phyloP scores from a whole-genome alignment of 805 yeast genomes.

The Cyberlindnera suaveolens region DNA sequence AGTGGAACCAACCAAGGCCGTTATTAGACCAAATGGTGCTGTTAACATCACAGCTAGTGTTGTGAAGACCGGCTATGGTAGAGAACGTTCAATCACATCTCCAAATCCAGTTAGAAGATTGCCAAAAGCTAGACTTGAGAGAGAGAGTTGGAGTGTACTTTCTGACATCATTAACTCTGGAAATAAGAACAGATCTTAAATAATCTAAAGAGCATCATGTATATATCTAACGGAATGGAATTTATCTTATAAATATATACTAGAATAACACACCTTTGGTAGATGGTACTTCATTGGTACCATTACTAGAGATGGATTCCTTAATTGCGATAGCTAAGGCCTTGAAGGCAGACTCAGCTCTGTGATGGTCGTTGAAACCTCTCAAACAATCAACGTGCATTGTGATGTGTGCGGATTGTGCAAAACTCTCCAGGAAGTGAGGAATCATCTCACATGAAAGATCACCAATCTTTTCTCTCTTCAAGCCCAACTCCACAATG shows the following conservation, averaged over 20 bases:
- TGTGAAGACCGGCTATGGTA: not conserved
- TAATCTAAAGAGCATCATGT: too few relatives aligned
- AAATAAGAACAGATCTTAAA: too few relatives aligned
- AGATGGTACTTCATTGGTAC: constrained; percentile 87
- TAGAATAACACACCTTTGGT: constrained; percentile 90
- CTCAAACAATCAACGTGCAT: constrained; percentile 91
- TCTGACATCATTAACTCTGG: too few relatives aligned
- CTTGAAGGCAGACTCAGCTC: constrained; percentile 94
- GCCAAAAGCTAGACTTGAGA: too few relatives aligned
- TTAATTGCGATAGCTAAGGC: constrained; percentile 90
- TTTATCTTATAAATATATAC: too few relatives aligned
- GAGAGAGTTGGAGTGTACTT: too few relatives aligned
- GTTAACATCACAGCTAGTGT: not conserved
- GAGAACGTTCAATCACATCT: not conserved
- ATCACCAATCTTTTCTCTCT: constrained; percentile 90
- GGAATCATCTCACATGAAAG: constrained; percentile 95
- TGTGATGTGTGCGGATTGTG: constrained; percentile 85
- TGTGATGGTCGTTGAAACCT: constrained; percentile 93
- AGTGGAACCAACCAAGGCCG: not conserved
- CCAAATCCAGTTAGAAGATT: too few relatives aligned
- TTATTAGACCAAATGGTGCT: not conserved
- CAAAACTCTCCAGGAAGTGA: constrained; percentile 92
- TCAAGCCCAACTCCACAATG: constrained; percentile 81
- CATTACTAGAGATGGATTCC: constrained; percentile 79
- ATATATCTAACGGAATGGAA: too few relatives aligned